Evolutionary conservation across 352 stramenopile species (phyloP), one percentile per base, ranked within the genome.

Genomic region (Globisporangium nunn): DNA sequence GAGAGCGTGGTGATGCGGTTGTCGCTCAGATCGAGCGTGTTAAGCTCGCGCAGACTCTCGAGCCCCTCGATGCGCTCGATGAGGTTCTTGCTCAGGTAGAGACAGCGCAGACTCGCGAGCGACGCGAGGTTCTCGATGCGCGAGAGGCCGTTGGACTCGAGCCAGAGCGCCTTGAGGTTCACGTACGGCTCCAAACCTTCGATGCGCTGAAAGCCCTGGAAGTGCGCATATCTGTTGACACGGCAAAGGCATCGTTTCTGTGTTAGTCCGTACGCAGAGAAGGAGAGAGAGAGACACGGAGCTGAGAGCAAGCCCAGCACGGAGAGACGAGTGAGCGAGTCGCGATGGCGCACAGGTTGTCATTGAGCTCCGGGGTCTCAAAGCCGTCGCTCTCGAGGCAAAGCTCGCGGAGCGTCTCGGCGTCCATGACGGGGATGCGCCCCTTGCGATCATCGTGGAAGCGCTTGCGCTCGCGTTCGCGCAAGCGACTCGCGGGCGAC

Each of bases 61-160:
- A 83, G 62, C 45, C 31, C 79, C 54, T 95, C 80, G 31, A 98
- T 77, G 12, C 63, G 69, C 56, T 81, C 75, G 35, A 98, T 90
- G 5, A 97, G 66, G 71, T 98, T 98, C 47, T 95, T 93, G 67
- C 93, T 85, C 56, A 98, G 56, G 62, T 97, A 98, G 40, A 98
- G 68, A 63, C 91, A 98, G 40, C 93, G 71, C 29, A 98, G 60
- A n/a, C 93, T 70, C 12, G 70, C 56, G 6, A 97, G 68, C 50
- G 81, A 58, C 33, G 64, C 56, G 41, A 97, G 70, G 62, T 87
- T 87, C 52, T 91, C 88, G 30, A 98, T 88, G 61, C 69, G 85
- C 23, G 66, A 70, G 35, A 98, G 77, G 7, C 91, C 93, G 64
- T 98, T 98, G 1, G 86, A 95, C 64, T 98, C 93, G 31, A 99